Evolutionary conservation across 768 basidiomycete species (phyloP), one percentile per base, ranked within the genome.

Genomic region (Lanmaoa rubissima): DNA sequence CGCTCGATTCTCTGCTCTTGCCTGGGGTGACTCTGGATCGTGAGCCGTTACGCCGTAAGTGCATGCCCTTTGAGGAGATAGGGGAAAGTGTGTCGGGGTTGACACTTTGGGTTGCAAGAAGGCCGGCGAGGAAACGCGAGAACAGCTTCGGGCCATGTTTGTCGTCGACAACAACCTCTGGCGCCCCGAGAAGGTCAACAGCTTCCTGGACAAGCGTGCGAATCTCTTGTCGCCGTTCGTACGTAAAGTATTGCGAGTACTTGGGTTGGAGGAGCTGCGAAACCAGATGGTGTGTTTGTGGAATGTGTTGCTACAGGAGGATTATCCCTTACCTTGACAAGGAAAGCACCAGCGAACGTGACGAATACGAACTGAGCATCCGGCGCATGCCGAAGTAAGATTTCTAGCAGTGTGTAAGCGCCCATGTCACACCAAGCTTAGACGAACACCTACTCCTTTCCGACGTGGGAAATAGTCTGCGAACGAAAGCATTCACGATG

Each of bases 91-190:
- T 50, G 11, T 59, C 44, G 3, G 59, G 59, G 13, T 60, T 59
- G 11, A 78, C 76, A 68, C 75, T 79, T 19, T 83, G 82, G n/a
- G 80, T 80, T 16, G 81, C 81, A 9, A 93, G 78, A 5, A 93
- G 78, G 36, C 85, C 83, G 43, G 82, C 81, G 45, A 94, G 77
- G 80, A 93, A 93, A 47, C 83, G 85, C 0, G 91, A 83, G 69
- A 91, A 92, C 6, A 92, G 75, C 67, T 84, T 87, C 1, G 90
- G 91, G 0, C 87, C 88, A 65, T 93, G 90, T 17, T 85, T 84
- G 28, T 89, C 86, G 71, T 94, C 92, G 56, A 93, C 79, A 19
- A 86, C 85, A 17, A 93, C 82, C 53, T 86, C 84, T 7, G 87
- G 80, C 0, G 85, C 83, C 4, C 81, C 80, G 5, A 93, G 78